Evolutionary conservation across 768 basidiomycete genomes (phyloP).

Genomic region (Leccinum longicurvipes): DNA sequence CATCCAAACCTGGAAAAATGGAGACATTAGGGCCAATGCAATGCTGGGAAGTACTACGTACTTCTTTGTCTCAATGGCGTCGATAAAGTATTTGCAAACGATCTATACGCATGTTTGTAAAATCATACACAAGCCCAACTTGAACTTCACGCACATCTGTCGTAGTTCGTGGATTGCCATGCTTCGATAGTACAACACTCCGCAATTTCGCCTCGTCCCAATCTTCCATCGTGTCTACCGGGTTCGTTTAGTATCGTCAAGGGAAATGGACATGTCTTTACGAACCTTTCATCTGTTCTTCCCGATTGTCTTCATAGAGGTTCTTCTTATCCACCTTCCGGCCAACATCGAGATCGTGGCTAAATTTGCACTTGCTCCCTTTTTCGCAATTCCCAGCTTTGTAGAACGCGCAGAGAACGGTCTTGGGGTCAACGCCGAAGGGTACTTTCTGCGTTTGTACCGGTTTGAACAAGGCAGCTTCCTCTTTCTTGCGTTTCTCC

Average conservation of each 20-base stretch:
- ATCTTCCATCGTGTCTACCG: constrained; percentile 89
- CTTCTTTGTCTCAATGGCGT: constrained; percentile 92
- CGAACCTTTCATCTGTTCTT: constrained; percentile 74
- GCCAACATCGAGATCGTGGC: constrained; percentile 85
- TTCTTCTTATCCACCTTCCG: constrained; percentile 95
- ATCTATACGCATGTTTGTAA: constrained; percentile 50
- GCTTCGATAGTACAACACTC: constrained; percentile 81
- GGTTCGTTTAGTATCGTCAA: not conserved
- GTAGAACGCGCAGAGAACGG: constrained; percentile 86
- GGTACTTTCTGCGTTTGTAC: constrained; percentile 84
- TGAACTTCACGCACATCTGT: constrained; percentile 65
- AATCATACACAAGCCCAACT: not conserved
- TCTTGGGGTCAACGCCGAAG: constrained; percentile 96
- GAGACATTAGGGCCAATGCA: not conserved
- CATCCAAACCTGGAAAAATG: constrained; percentile 65
- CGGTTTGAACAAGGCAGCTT: constrained; percentile 78
- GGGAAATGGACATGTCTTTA: constrained; percentile 3
- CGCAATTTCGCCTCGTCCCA: constrained; percentile 96
- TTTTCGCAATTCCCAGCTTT: constrained; percentile 94
- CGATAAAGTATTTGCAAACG: constrained; percentile 96
- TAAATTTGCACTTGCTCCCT: constrained; percentile 95
- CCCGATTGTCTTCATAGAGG: constrained; percentile 84
- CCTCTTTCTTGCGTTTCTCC: constrained; percentile 82
- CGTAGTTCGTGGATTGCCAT: constrained; percentile 86
- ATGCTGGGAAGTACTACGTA: constrained; percentile 26